Percentiles rank a stretch among this genome's conserved stretches.
These are phyloP conservation scores for Sungouiozyma ichnusensis DNA, from an alignment of 805 yeast species.

Conservation along the genomic window DNA sequence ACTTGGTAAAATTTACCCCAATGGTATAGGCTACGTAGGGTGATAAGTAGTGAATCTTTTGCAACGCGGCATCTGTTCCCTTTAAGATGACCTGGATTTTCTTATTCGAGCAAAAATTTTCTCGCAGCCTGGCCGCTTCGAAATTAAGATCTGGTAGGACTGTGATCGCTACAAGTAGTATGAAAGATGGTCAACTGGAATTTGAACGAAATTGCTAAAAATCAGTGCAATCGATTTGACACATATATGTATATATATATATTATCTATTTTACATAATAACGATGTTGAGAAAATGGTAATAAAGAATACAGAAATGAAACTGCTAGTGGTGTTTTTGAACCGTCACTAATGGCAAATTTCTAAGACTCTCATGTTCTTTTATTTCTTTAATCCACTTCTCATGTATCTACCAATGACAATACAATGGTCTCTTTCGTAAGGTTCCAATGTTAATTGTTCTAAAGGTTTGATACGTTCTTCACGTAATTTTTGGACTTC, in stretches of 20 bases:
- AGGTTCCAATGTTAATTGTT: slow-evolving; percentile 97
- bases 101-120: no score
- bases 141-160: no score
- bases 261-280: neutral
- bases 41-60: no score
- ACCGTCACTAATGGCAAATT: no score
- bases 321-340: neutral
- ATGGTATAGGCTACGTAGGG: no score
- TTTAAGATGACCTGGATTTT: no score
- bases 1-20: no score
- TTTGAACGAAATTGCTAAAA: no score
- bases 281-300: neutral
- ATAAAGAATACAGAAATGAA: neutral
- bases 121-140: no score
- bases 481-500: slow-evolving; percentile 98
- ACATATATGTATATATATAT: neutral
- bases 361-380: neutral
- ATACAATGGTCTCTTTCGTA: slow-evolving; percentile 99
- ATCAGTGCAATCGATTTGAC: neutral
- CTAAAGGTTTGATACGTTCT: slow-evolving; percentile 96
- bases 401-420: slow-evolving; percentile 92
- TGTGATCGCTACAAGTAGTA: no score
- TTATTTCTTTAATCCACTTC: slow-evolving; percentile 56
- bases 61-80: no score
- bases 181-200: no score